A percentile compares a stretch with the other conserved stretches of the same genome.
Conservation (phyloP, 2,329 filamentous ascomycete species). For the Colletotrichum magnum region DNA sequence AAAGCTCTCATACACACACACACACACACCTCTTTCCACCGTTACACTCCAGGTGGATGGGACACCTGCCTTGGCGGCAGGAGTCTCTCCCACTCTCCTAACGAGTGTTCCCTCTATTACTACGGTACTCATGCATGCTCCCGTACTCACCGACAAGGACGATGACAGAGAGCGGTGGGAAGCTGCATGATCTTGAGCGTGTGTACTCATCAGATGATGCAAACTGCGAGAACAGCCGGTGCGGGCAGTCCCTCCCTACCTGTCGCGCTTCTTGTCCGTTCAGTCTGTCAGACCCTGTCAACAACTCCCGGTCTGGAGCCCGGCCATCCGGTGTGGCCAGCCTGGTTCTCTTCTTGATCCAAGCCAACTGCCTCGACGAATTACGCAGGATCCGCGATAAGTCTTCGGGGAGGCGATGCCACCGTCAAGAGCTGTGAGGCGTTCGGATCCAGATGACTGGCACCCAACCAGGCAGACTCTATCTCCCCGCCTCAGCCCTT, state of each 20-base stretch:
- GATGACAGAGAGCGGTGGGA: slow-evolving; percentile 29
- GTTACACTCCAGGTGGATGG: slow-evolving; percentile 31
- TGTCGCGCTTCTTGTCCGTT: background rate
- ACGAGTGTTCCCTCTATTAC: slow-evolving; percentile 7
- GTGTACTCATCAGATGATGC: slow-evolving; percentile 26
- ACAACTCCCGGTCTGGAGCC: background rate
- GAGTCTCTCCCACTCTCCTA: slow-evolving; percentile 7
- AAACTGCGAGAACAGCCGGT: slow-evolving; percentile 7
- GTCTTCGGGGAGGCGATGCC: background rate
- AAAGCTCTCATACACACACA: slow-evolving; percentile 26
- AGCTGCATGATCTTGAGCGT: slow-evolving; percentile 28
- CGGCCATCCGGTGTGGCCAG: slow-evolving; percentile 5
- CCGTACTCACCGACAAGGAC: slow-evolving; percentile 28
- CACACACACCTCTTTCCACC: background rate
- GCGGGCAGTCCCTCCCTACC: slow-evolving; percentile 8
- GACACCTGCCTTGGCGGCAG: slow-evolving; percentile 1
- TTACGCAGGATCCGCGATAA: background rate
- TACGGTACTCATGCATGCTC: slow-evolving; percentile 21
- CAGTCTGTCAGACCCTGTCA: background rate
- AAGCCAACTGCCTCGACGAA: background rate
- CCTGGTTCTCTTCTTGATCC: slow-evolving; percentile 1
- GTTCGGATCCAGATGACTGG: slow-evolving; percentile 7
- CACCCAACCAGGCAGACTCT: slow-evolving; percentile 5
- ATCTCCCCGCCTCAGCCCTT: background rate
- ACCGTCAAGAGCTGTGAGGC: slow-evolving; percentile 10